phyloP scores from a whole-genome alignment of 768 basidiomycete species.

The Cystofilobasidium macerans region DNA sequence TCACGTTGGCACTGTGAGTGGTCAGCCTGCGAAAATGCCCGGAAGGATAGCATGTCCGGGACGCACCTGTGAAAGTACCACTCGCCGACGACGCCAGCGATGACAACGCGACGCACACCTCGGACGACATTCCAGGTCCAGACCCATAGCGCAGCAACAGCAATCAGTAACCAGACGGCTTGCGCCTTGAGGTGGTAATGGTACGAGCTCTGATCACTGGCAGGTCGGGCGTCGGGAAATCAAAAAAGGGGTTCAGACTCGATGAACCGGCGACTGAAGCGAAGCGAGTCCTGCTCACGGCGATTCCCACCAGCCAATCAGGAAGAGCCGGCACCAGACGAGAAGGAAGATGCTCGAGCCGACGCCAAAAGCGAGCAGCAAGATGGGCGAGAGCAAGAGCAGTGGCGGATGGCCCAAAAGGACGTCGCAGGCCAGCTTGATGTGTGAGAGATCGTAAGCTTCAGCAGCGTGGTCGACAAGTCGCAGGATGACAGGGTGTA shows the following conservation, averaged over 20 bases:
- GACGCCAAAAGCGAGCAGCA: constrained; percentile 36
- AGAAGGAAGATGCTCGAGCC: constrained; percentile 36
- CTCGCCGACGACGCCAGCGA: constrained; percentile 72
- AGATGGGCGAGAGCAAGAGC: constrained; percentile 35
- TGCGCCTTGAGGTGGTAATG: constrained; percentile 53
- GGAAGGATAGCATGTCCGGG: neutral
- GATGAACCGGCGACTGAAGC: neutral
- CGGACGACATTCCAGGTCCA: constrained; percentile 70
- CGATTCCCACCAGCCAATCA: constrained; percentile 39
- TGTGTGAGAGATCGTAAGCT: neutral
- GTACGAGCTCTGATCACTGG: constrained; percentile 37
- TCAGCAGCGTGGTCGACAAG: neutral
- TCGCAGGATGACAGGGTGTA: neutral
- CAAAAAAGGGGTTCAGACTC: neutral
- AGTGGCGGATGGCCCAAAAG: constrained; percentile 37
- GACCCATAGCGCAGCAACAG: constrained; percentile 49
- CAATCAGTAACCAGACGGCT: constrained; percentile 63
- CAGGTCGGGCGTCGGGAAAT: neutral
- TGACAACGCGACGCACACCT: constrained; percentile 62
- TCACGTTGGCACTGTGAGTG: constrained; percentile 2
- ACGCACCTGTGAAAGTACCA: constrained; percentile 75
- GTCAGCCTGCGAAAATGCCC: neutral
- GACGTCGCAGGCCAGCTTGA: constrained; percentile 34
- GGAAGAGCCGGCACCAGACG: constrained; percentile 34
- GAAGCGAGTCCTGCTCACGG: constrained; percentile 29